phyloP scores from a whole-genome alignment of 73 alveolate genomes.

The Diophrys appendiculata region DNA sequence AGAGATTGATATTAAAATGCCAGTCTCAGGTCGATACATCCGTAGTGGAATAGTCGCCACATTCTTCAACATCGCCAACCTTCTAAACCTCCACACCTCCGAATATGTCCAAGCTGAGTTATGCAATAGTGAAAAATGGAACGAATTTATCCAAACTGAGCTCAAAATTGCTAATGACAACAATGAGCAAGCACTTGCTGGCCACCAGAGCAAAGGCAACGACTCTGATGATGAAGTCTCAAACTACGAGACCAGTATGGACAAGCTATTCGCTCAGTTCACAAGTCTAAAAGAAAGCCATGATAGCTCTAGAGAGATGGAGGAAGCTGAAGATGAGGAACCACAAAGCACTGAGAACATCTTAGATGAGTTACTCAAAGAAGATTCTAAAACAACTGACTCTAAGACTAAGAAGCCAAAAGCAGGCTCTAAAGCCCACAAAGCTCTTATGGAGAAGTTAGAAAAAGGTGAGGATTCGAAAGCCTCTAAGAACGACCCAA shows the following conservation, averaged over 20 bases:
- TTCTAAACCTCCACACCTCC: neutral
- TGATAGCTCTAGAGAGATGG: slow-evolving; percentile 11
- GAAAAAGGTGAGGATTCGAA: too few relatives aligned
- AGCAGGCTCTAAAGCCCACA: too few relatives aligned
- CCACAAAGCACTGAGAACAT: too few relatives aligned
- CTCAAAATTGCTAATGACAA: slow-evolving; percentile 2
- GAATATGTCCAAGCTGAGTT: slow-evolving; percentile 23
- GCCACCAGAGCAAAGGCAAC: slow-evolving; percentile 5
- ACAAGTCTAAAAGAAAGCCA: slow-evolving; percentile 10
- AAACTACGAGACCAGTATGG: slow-evolving; percentile 20
- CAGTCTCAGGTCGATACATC: slow-evolving; percentile 4
- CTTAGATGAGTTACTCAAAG: too few relatives aligned
- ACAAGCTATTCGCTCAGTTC: slow-evolving; percentile 12
- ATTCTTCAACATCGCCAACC: slow-evolving; percentile 5
- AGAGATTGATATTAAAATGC: slow-evolving; percentile 2
- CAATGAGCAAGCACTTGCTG: slow-evolving; percentile 19
- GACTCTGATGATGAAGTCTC: slow-evolving; percentile 24
- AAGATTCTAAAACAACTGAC: too few relatives aligned
- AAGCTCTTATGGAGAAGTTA: too few relatives aligned
- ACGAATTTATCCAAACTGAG: slow-evolving; percentile 3
- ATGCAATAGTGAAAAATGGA: neutral
- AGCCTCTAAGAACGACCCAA: too few relatives aligned
- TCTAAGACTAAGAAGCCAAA: too few relatives aligned
- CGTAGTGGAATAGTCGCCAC: slow-evolving; percentile 17
- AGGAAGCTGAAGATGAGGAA: slow-evolving; percentile 14